These are phyloP conservation scores for Stemphylium beticola DNA, from an alignment of 2,329 filamentous ascomycete genomes.

Conservation along the genomic window DNA sequence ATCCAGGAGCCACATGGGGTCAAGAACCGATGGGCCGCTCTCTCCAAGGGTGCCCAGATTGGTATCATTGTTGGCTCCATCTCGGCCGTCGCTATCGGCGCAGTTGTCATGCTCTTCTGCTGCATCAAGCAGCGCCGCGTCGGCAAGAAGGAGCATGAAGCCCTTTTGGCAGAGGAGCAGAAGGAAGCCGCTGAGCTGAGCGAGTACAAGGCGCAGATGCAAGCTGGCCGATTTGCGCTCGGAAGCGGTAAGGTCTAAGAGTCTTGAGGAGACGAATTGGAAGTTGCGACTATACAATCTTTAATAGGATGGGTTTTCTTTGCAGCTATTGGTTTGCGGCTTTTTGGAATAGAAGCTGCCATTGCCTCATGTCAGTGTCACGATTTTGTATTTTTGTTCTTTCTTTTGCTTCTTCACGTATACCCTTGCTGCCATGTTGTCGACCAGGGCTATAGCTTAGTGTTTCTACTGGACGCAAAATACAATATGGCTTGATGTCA, in stretches of 20 bases:
- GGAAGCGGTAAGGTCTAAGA: slow-evolving; percentile 21
- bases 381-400: slow-evolving; percentile 10
- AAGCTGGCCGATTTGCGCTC: slow-evolving; percentile 31
- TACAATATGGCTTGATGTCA: slow-evolving; percentile 6
- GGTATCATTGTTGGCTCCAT: slow-evolving; percentile 43
- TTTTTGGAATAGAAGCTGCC: slow-evolving; percentile 4
- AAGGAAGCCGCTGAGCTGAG: slow-evolving; percentile 48
- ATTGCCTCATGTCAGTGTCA: slow-evolving; percentile 13
- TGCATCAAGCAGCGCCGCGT: slow-evolving; percentile 50
- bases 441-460: slow-evolving; percentile 7
- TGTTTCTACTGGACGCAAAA: background rate
- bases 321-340: slow-evolving; percentile 3
- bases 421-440: slow-evolving; percentile 17
- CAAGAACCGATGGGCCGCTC: slow-evolving; percentile 42
- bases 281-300: slow-evolving; percentile 8
- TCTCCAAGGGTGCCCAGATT: slow-evolving; percentile 42
- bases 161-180: slow-evolving; percentile 40
- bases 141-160: slow-evolving; percentile 42
- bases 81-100: slow-evolving; percentile 34
- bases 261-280: background rate
- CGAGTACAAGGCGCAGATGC: slow-evolving; percentile 41
- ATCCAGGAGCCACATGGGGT: slow-evolving; percentile 46
- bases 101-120: slow-evolving; percentile 42
- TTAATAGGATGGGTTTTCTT: slow-evolving; percentile 8
- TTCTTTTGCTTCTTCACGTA: slow-evolving; percentile 10